Percentiles rank a stretch among this genome's conserved stretches.
Evolutionary conservation across 306 rosid species (phyloP).

Genomic region (Phaseolus lunatus): DNA sequence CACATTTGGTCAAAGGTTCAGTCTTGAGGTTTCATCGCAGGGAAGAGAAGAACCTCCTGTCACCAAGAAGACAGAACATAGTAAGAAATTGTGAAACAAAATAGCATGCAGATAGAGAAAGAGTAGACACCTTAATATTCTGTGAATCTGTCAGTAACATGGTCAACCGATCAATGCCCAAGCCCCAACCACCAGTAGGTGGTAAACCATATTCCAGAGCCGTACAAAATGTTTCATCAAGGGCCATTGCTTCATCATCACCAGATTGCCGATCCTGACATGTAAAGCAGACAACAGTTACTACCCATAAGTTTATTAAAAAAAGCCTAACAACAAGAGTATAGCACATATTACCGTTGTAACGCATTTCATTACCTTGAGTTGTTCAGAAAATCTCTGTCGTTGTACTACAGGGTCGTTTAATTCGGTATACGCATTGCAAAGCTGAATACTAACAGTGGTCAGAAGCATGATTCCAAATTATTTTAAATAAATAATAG

Average conservation of each 20-base stretch:
- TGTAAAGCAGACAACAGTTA: conserved; percentile 15
- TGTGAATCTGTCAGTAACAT: conserved; percentile 89
- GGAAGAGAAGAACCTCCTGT: conserved; percentile 97
- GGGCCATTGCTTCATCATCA: conserved; percentile 96
- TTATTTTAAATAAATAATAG: neutral
- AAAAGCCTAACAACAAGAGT: neutral
- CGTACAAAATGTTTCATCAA: conserved; percentile 86
- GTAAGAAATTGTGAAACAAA: conserved; percentile 9
- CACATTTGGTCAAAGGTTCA: conserved; percentile 52
- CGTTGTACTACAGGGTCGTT: conserved; percentile 95
- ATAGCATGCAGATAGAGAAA: neutral
- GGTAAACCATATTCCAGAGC: conserved; percentile 98
- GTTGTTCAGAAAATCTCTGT: conserved; percentile 88
- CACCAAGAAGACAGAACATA: conserved; percentile 31
- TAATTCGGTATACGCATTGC: conserved; percentile 94
- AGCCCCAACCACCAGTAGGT: conserved; percentile 97
- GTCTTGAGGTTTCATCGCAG: conserved; percentile 94
- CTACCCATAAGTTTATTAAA: neutral
- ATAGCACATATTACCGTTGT: neutral
- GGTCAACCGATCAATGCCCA: conserved; percentile 87
- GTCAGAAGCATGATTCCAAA: conserved; percentile 32
- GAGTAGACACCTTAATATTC: conserved; percentile 75
- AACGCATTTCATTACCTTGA: conserved; percentile 65
- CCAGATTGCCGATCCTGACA: conserved; percentile 90
- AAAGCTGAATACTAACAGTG: conserved; percentile 58